Percentiles rank a stretch among this genome's conserved stretches.
phyloP scores from a whole-genome alignment of 1,284 basidiomycete genomes.

The Cutaneotrichosporon dermatis region DNA sequence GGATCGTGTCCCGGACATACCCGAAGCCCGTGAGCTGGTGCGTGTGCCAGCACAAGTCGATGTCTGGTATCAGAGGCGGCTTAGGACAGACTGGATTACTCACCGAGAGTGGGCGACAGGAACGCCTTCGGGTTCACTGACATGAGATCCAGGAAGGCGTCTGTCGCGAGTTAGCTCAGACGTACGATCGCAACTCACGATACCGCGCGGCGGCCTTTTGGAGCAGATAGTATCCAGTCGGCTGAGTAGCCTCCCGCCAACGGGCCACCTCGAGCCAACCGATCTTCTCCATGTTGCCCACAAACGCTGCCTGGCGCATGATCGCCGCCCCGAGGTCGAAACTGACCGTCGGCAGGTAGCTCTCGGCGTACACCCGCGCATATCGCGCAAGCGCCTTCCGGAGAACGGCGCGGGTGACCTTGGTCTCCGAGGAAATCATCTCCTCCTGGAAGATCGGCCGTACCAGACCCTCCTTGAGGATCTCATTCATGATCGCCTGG shows the following conservation, averaged over 20 bases:
- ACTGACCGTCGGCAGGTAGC: conserved; percentile 11
- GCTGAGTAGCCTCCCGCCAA: conserved; percentile 13
- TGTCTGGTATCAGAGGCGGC: conserved; percentile 30
- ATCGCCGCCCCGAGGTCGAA: conserved; percentile 30
- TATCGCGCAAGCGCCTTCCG: not conserved
- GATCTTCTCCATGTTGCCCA: conserved; percentile 31
- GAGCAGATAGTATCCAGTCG: conserved; percentile 14
- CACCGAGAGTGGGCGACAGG: conserved; percentile 26
- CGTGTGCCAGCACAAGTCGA: conserved; percentile 47
- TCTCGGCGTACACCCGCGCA: conserved; percentile 5
- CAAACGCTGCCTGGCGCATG: conserved; percentile 32
- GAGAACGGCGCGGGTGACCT: not conserved
- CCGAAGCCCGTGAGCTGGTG: conserved; percentile 35
- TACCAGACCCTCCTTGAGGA: not conserved
- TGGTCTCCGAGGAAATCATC: not conserved
- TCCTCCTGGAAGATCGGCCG: not conserved
- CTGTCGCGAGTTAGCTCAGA: conserved; percentile 6
- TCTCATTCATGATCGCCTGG: not conserved
- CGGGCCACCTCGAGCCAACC: conserved; percentile 30
- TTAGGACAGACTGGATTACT: not conserved
- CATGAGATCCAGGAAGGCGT: conserved; percentile 41
- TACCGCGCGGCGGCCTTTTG: conserved; percentile 36
- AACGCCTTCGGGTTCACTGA: conserved; percentile 16
- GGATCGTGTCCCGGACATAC: conserved; percentile 25
- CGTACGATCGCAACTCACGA: conserved; percentile 19